Percentiles rank a stretch among this genome's conserved stretches.
These are phyloP conservation scores for Ciborinia camelliae DNA, from an alignment of 2,329 filamentous ascomycete genomes.

Conservation along the genomic window DNA sequence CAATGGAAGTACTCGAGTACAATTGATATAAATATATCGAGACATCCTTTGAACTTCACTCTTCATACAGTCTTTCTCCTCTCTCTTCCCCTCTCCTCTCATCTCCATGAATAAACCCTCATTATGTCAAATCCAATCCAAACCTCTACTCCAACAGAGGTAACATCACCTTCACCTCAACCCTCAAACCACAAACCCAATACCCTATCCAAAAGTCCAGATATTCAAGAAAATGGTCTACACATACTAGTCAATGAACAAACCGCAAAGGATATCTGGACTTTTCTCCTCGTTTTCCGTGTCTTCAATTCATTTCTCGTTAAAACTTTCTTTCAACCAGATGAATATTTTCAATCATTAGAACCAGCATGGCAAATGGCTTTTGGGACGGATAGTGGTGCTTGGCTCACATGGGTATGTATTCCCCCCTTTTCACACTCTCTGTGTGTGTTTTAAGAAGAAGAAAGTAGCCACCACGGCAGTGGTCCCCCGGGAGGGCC, in stretches of 20 bases:
- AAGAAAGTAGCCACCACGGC: constrained; percentile 5
- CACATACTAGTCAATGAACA: constrained; percentile 33
- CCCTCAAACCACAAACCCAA: background rate
- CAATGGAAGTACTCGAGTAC: no score
- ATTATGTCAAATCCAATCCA: background rate
- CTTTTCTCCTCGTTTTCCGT: constrained; percentile 60
- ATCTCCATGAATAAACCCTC: background rate
- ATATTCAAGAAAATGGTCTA: constrained; percentile 26
- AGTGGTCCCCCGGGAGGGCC: constrained; percentile 7
- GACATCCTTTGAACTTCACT: no score
- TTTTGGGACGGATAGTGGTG: constrained; percentile 72
- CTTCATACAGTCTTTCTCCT: background rate
- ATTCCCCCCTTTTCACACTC: background rate
- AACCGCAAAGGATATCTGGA: constrained; percentile 33
- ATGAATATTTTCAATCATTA: constrained; percentile 94
- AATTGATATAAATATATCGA: background rate
- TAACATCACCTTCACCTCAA: background rate
- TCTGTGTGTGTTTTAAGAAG: no score
- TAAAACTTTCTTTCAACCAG: constrained; percentile 93
- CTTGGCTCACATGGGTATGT: constrained; percentile 94
- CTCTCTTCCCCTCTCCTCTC: background rate
- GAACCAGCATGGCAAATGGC: constrained; percentile 91
- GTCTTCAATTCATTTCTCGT: constrained; percentile 75
- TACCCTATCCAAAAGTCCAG: background rate
- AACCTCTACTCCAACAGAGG: background rate